Conservation (phyloP, 2,329 filamentous ascomycete species). For the Claviceps pazoutovae region DNA sequence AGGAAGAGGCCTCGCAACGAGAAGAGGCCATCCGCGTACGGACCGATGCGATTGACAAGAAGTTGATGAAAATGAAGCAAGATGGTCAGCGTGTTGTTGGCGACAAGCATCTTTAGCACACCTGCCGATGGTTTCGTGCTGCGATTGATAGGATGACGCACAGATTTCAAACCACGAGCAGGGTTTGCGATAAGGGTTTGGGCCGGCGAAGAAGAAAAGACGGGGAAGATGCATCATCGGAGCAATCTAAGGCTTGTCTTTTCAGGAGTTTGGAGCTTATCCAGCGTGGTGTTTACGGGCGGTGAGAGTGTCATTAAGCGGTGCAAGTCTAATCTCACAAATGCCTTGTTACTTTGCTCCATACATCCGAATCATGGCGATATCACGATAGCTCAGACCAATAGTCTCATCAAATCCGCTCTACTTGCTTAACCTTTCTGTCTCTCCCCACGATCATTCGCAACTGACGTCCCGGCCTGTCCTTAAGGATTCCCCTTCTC, state of each 20-base stretch:
- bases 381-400: background rate
- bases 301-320: background rate
- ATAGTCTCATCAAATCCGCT: background rate
- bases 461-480: slow-evolving; percentile 40
- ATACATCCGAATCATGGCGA: background rate
- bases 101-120: slow-evolving; percentile 17
- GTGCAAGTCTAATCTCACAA: background rate
- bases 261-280: background rate
- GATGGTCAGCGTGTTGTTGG: slow-evolving; percentile 44
- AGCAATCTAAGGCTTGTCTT: background rate
- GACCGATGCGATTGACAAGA: slow-evolving; percentile 39
- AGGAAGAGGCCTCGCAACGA: slow-evolving; percentile 38
- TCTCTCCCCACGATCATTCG: slow-evolving; percentile 47
- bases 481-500: slow-evolving; percentile 40
- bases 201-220: background rate
- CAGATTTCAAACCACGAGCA: background rate
- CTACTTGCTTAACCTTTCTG: slow-evolving; percentile 31
- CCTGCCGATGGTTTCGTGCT: background rate
- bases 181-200: background rate
- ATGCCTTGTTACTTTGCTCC: slow-evolving; percentile 3
- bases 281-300: slow-evolving; percentile 1
- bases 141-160: background rate
- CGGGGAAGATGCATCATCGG: background rate
- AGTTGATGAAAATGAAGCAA: slow-evolving; percentile 39
- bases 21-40: slow-evolving; percentile 40